Percentiles rank a stretch among this genome's conserved stretches.
phyloP scores from a whole-genome alignment of 2,329 filamentous ascomycete genomes.

The Colletotrichum sp. region DNA sequence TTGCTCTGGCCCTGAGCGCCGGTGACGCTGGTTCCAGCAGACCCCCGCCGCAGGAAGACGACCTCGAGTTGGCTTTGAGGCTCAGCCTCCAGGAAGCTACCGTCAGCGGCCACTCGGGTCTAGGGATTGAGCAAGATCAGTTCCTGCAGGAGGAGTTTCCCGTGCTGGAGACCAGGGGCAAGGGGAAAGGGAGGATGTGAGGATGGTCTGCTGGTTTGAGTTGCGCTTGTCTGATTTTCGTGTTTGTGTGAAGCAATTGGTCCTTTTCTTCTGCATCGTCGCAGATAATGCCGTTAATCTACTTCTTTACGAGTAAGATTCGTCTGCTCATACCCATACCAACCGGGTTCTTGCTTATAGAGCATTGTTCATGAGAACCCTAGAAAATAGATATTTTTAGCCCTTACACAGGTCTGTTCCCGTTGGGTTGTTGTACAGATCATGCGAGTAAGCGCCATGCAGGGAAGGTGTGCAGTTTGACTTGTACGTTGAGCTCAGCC shows the following conservation, averaged over 20 bases:
- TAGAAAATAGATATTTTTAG: background rate
- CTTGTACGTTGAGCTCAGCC: background rate
- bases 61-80: conserved; percentile 64
- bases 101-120: conserved; percentile 29
- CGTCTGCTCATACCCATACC: background rate
- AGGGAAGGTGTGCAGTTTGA: background rate
- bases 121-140: conserved; percentile 28
- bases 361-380: background rate
- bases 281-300: background rate
- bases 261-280: background rate
- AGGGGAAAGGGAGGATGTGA: conserved; percentile 48
- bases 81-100: conserved; percentile 42
- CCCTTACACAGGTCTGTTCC: background rate
- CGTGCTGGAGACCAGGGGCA: conserved; percentile 40
- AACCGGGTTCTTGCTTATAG: background rate
- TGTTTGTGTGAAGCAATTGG: background rate
- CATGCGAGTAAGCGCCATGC: background rate
- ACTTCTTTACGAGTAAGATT: background rate
- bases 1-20: conserved; percentile 62
- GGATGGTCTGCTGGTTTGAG: background rate
- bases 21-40: conserved; percentile 50
- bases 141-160: conserved; percentile 44
- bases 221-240: background rate
- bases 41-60: conserved; percentile 54
- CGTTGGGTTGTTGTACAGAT: background rate